phyloP scores from a whole-genome alignment of 2,329 filamentous ascomycete species.

The Fusarium pseudograminearum region DNA sequence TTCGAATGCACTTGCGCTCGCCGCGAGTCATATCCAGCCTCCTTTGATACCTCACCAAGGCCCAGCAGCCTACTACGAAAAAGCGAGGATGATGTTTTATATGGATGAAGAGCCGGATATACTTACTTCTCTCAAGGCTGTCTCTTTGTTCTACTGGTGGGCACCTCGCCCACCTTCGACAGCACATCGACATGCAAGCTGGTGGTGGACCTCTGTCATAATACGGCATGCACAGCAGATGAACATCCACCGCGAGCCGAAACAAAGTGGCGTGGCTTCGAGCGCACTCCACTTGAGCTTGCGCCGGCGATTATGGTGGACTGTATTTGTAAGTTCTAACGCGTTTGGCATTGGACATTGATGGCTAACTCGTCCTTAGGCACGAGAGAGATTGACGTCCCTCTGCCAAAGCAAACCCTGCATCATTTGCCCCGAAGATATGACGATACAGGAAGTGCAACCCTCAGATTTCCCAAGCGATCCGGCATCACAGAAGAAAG shows the following conservation, averaged over 20 bases:
- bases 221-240: constrained; percentile 60
- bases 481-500: constrained; percentile 49
- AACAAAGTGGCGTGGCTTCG: constrained; percentile 9
- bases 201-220: constrained; percentile 60
- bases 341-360: neutral
- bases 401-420: constrained; percentile 59
- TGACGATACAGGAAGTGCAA: constrained; percentile 54
- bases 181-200: constrained; percentile 56
- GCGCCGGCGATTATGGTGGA: constrained; percentile 40
- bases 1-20: constrained; percentile 55
- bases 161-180: constrained; percentile 54
- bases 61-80: constrained; percentile 55
- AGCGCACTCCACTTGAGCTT: constrained; percentile 22
- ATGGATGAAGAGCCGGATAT: constrained; percentile 55
- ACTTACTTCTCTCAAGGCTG: constrained; percentile 52
- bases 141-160: constrained; percentile 61
- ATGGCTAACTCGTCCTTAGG: constrained; percentile 15
- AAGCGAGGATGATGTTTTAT: constrained; percentile 56
- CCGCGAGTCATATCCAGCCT: constrained; percentile 57
- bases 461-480: constrained; percentile 55
- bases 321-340: constrained; percentile 31
- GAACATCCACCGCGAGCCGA: constrained; percentile 57
- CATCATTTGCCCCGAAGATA: constrained; percentile 58
- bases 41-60: constrained; percentile 56
- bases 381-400: constrained; percentile 50